Evolutionary conservation across 345 rosid genomes (phyloP).

Genomic region (Eucalyptus pauciflora): DNA sequence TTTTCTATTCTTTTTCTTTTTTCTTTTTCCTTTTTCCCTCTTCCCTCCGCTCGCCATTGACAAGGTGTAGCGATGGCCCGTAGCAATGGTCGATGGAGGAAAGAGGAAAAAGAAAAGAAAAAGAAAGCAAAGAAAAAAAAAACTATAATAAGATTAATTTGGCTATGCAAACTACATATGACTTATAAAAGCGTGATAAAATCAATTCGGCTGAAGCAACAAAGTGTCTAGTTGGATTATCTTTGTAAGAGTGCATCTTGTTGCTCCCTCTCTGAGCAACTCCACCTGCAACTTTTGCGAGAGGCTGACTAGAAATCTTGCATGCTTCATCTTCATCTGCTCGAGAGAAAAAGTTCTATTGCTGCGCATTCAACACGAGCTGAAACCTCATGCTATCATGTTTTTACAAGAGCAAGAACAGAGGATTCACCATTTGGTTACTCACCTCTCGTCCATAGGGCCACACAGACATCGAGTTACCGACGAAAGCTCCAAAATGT

Average conservation of each 20-base stretch:
- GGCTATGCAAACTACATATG: background rate
- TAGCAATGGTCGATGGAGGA: background rate
- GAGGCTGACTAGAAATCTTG: background rate
- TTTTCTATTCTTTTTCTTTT: background rate
- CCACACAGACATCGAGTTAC: background rate
- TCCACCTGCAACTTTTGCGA: background rate
- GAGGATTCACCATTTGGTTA: background rate
- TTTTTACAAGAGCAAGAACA: background rate
- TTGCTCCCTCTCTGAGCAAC: background rate
- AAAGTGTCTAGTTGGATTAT: background rate
- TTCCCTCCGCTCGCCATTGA: fast-evolving
- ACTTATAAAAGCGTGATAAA: background rate
- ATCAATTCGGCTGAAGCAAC: background rate
- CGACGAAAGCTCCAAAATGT: background rate
- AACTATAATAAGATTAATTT: background rate
- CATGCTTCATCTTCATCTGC: background rate
- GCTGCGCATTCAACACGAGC: background rate
- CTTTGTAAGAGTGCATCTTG: background rate
- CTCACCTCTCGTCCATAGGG: background rate
- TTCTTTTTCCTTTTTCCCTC: too few species aligned
- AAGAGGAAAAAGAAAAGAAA: background rate
- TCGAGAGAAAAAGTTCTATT: background rate
- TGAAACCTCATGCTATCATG: background rate
- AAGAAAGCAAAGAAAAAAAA: too few species aligned
- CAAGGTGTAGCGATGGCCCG: too few species aligned